Evolutionary conservation across 495 filamentous ascomycete species (phyloP), one percentile per base, ranked within the genome.

Genomic region (Thozetella sp.): DNA sequence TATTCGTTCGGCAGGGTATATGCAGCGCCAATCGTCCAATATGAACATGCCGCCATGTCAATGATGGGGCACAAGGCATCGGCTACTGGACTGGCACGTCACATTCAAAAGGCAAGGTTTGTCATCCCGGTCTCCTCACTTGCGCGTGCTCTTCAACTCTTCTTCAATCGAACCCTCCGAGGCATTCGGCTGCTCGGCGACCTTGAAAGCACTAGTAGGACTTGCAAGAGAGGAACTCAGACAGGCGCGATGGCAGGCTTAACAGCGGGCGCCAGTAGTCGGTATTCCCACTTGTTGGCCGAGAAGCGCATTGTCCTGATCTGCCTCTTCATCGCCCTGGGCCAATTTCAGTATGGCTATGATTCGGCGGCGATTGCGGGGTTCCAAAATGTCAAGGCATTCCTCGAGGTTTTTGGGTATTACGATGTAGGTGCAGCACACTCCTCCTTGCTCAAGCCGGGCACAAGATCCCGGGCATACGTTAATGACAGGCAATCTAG

Each of bases 331-430:
- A 67, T 74, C 55, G 65, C 65, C 1, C 56, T 71, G 22, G 67
- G 55, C 22, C 61, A 71, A 12, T 70, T 78, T 66, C 77, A 78
- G 46, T 77, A 80, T 48, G 76, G 77, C 12, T 67, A 75, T 50
- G 77, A 80, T 65, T 71, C 68, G 13, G 70, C 72, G 2, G 74
- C 74, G 9, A 69, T 80, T 11, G 72, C 70, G 0, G 73, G 70
- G 1, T 67, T 78, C 37, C 77, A 80, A 55, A 69, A 66, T 23
- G 80, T 81, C 76, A 71, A 72, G 1, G 80, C 77, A 4, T 82
- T 82, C 56, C 67, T 81, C 3, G 61, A 66, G 45, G 68, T 82
- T 12, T 80, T 73, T 56, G 79, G 79, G 3, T 80, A 80, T 59
- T 62, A 68, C 19, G 73, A 77, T n/a, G 69, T 52, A 63, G 52